Conservation (phyloP, 1,139 yeast species). For the Sugiyamaella sp. region DNA sequence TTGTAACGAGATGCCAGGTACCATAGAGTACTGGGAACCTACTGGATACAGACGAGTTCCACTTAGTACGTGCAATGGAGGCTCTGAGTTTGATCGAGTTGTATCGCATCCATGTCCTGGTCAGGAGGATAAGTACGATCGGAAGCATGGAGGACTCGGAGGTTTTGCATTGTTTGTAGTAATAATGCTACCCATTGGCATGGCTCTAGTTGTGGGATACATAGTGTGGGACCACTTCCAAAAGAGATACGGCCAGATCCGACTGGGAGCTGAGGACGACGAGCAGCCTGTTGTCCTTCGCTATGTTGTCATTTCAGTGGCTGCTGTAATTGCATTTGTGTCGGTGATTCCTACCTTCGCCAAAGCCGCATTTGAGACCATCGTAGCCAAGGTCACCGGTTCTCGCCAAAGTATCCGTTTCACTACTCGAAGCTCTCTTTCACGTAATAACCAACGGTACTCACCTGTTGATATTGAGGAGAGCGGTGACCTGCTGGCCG, state of each 20-base stretch:
- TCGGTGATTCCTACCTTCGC: slow-evolving; percentile 37
- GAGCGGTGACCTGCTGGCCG: slow-evolving; percentile 34
- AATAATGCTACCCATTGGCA: slow-evolving; percentile 58
- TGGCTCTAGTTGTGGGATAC: slow-evolving; percentile 62
- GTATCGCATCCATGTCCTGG: slow-evolving; percentile 87
- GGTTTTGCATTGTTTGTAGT: slow-evolving; percentile 58
- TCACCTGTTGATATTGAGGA: slow-evolving; percentile 36
- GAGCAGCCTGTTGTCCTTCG: slow-evolving; percentile 33
- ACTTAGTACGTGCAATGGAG: slow-evolving; percentile 74
- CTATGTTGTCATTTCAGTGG: slow-evolving; percentile 36
- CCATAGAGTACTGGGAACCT: slow-evolving; percentile 71
- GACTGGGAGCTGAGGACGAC: slow-evolving; percentile 73
- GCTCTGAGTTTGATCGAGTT: slow-evolving; percentile 66
- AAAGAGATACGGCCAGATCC: slow-evolving; percentile 79
- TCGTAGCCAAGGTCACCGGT: slow-evolving; percentile 18
- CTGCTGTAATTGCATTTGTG: slow-evolving; percentile 41
- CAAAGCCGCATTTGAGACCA: slow-evolving; percentile 21
- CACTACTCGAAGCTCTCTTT: slow-evolving; percentile 35
- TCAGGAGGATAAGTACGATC: slow-evolving; percentile 64
- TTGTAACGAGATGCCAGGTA: slow-evolving; percentile 59
- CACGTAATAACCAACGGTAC: slow-evolving; percentile 31
- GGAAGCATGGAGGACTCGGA: slow-evolving; percentile 58
- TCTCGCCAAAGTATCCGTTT: slow-evolving; percentile 22
- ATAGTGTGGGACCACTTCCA: slow-evolving; percentile 83
- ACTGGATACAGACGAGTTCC: slow-evolving; percentile 82